Evolutionary conservation across 2,329 filamentous ascomycete genomes (phyloP).

Genomic region (Chalara sp.): DNA sequence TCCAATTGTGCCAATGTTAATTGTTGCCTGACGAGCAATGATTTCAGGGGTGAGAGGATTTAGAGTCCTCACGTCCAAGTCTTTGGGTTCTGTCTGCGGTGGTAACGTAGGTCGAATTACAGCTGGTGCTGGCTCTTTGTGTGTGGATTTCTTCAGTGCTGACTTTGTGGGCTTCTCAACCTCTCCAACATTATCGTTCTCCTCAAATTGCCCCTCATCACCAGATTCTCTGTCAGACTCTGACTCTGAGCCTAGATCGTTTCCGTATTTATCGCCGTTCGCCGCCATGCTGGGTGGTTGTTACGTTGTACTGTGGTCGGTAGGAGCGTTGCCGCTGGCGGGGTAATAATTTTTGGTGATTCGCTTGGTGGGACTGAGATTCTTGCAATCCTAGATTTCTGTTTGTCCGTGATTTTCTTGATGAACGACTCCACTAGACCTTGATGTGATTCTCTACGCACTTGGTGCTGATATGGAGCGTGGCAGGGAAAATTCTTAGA

Average conservation of each 20-base stretch:
- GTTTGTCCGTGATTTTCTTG: no score
- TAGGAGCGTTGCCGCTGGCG: conserved; percentile 9
- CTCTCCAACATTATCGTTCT: conserved; percentile 51
- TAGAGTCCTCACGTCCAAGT: conserved; percentile 74
- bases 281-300: conserved; percentile 26
- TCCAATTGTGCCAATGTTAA: conserved; percentile 98
- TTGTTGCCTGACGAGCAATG: conserved; percentile 94
- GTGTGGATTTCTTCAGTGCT: conserved; percentile 72
- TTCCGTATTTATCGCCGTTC: conserved; percentile 56
- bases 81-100: conserved; percentile 86
- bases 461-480: no score
- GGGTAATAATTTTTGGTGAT: conserved; percentile 3
- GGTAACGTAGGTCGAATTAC: conserved; percentile 63
- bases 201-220: conserved; percentile 35
- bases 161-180: conserved; percentile 69
- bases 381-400: no score
- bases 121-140: conserved; percentile 45
- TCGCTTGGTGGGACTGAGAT: no score
- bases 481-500: no score
- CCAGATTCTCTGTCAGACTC: conserved; percentile 51
- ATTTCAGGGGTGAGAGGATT: conserved; percentile 91
- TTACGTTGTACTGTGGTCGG: conserved; percentile 4
- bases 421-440: no score
- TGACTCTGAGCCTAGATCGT: conserved; percentile 69
- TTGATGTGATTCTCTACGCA: no score